Conservation (phyloP, 306 rosid genomes). For the Cucumis hystrix region DNA sequence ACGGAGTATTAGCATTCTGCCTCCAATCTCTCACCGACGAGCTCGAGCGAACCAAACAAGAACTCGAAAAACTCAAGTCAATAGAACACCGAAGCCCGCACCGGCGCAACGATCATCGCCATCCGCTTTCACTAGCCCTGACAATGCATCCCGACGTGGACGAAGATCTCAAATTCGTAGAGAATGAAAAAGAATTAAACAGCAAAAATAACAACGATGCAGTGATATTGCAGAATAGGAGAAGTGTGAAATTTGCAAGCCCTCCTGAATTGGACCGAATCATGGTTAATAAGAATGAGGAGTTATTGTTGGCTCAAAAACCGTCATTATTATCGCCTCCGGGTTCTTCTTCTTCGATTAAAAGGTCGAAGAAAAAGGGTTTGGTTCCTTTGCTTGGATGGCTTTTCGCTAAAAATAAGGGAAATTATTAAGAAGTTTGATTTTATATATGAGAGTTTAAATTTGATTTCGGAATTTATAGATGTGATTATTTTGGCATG, state of each 20-base stretch:
- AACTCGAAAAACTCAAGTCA: slow-evolving; percentile 41
- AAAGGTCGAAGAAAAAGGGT: slow-evolving; percentile 46
- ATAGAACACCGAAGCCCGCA: slow-evolving; percentile 21
- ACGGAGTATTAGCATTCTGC: slow-evolving; percentile 24
- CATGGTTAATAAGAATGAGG: slow-evolving; percentile 23
- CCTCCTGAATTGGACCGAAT: slow-evolving; percentile 48
- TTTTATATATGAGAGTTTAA: background rate
- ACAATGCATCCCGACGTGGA: slow-evolving; percentile 21
- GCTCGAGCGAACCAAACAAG: slow-evolving; percentile 48
- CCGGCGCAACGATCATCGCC: background rate
- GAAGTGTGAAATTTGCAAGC: slow-evolving; percentile 73
- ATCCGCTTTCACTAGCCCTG: background rate
- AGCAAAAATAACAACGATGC: background rate
- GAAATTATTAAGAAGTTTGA: background rate
- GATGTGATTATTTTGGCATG: background rate
- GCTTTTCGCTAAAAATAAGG: slow-evolving; percentile 49
- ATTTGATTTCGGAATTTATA: background rate
- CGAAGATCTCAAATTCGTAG: slow-evolving; percentile 5
- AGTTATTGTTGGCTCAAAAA: background rate
- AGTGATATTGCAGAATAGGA: slow-evolving; percentile 14
- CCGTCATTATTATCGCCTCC: slow-evolving; percentile 4
- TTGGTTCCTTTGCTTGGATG: slow-evolving; percentile 47
- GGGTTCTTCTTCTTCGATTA: slow-evolving; percentile 28
- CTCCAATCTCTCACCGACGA: slow-evolving; percentile 49
- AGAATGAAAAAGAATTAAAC: slow-evolving; percentile 4